phyloP scores from a whole-genome alignment of 345 rosid species.

The Hibiscus syriacus region DNA sequence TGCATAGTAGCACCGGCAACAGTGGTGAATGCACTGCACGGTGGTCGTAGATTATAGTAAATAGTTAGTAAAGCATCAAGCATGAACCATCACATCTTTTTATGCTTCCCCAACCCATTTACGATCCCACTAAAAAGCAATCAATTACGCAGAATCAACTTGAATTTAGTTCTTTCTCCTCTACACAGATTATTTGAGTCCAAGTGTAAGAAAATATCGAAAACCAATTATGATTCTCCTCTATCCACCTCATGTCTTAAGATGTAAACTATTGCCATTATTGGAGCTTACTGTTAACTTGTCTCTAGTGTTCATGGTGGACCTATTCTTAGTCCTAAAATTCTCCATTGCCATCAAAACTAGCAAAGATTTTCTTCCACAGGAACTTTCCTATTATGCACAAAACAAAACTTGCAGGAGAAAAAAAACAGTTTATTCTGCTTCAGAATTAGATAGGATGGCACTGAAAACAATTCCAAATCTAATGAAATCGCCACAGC shows the following conservation, averaged over 20 bases:
- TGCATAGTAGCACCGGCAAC: neutral
- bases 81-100: neutral
- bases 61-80: slow-evolving; percentile 9
- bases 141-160: neutral
- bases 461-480: neutral
- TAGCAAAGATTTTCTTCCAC: neutral
- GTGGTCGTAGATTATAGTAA: neutral
- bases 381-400: slow-evolving; percentile 4
- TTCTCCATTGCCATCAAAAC: slow-evolving; percentile 13
- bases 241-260: neutral
- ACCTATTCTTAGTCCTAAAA: slow-evolving; percentile 16
- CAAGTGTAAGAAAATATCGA: slow-evolving; percentile 4
- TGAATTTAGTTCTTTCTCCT: neutral
- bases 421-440: neutral
- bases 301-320: slow-evolving; percentile 24
- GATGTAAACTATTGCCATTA: slow-evolving; percentile 16
- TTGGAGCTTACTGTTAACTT: slow-evolving; percentile 28
- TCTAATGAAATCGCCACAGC: neutral
- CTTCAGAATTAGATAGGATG: neutral
- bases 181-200: neutral
- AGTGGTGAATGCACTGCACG: neutral
- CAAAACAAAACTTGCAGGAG: neutral
- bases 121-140: slow-evolving; percentile 8
- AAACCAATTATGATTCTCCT: slow-evolving; percentile 8
- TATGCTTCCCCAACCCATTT: slow-evolving; percentile 1